phyloP scores from a whole-genome alignment of 768 basidiomycete species.

The Naganishia vishniacii region DNA sequence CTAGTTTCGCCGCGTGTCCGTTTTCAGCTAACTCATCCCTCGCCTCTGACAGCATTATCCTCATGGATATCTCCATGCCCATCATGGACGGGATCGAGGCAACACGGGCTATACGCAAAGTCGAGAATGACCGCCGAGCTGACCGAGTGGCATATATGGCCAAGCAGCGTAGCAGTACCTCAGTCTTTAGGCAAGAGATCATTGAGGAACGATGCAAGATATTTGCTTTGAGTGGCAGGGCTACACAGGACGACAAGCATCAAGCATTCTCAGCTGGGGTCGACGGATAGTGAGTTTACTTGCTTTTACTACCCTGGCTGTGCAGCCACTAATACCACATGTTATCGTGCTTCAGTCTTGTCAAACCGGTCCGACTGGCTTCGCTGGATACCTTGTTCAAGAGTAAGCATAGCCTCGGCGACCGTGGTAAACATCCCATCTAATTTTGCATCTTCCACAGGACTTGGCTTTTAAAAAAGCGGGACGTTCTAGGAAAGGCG shows the following conservation, averaged over 20 bases:
- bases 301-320: conserved; percentile 2
- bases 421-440: not conserved
- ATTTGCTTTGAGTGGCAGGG: conserved; percentile 86
- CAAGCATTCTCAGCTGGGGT: conserved; percentile 87
- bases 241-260: conserved; percentile 84
- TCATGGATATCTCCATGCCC: conserved; percentile 89
- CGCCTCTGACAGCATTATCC: conserved; percentile 65
- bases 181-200: conserved; percentile 3
- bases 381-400: conserved; percentile 59
- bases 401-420: conserved; percentile 22
- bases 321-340: no score
- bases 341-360: conserved; percentile 62
- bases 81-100: conserved; percentile 85
- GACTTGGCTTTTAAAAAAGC: conserved; percentile 21
- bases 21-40: conserved; percentile 16
- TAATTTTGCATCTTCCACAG: not conserved
- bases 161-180: not conserved
- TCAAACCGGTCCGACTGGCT: conserved; percentile 93
- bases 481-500: no score
- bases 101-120: conserved; percentile 70
- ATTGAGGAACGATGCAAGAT: conserved; percentile 51
- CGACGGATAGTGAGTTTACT: conserved; percentile 78
- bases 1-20: conserved; percentile 6
- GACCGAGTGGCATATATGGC: not conserved
- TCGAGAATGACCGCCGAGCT: conserved; percentile 56